Evolutionary conservation across 495 filamentous ascomycete genomes (phyloP), one percentile per base, ranked within the genome.

Genomic region (Bryoglossum gracile): DNA sequence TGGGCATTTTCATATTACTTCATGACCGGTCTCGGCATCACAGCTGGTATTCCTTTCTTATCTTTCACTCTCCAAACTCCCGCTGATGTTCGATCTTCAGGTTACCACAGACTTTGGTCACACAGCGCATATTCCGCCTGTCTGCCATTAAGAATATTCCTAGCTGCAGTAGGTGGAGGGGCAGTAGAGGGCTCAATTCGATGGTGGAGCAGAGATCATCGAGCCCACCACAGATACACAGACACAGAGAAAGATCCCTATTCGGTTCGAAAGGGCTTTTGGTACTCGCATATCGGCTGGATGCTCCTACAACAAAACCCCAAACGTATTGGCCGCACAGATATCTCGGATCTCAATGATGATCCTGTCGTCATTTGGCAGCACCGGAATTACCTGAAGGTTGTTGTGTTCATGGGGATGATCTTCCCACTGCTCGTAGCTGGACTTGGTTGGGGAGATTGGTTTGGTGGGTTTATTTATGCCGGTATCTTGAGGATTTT

Each of bases 211-310:
- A 82, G 88, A 54, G 89, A 88, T 64, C 94, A 98, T 75, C 86
- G 94, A 50, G 88, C 94, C 58, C 94, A 99, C 70, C 94, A 99
- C 75, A 84, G 94, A 57, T 97, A 95, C 65, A 98, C 94, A 75
- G 94, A 97, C 60, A 99, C 94, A 60, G 86, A 95, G 44, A 97
- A 99, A 73, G 94, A 99, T 62, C 94, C 94, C 19, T 99, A 97
- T 76, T 94, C 87, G 43, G 94, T 99, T 55, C 87, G 92, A 70
- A 99, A 99, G 81, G 92, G 92, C 53, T 78, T 95, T 21, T 68
- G 94, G 59, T 98, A 98, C 78, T 94, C 88, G 43, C 92, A 98
- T 73, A 73, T 98, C 39, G 92, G 92, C 63, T 83, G 79, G 79
- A 94, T 94, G 87, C 71, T 94, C 57, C 83, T 94, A 78, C 89